Evolutionary conservation across 345 rosid species (phyloP).

Genomic region (Lenwebbia sp.): DNA sequence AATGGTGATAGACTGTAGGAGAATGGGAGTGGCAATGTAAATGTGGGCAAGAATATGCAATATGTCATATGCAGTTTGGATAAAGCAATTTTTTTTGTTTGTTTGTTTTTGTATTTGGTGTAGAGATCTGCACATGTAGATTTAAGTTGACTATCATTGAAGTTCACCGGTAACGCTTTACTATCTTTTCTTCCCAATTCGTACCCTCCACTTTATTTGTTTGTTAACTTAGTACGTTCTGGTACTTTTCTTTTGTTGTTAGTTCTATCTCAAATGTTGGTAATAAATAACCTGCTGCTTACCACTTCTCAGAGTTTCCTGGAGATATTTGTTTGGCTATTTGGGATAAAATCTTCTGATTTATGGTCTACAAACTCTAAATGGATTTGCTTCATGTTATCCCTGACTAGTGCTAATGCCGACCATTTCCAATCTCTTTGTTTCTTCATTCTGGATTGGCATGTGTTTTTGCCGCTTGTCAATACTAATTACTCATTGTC

Average conservation of each 20-base stretch:
- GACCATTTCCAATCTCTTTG: background rate
- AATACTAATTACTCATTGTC: slow-evolving; percentile 3
- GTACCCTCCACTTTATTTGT: background rate
- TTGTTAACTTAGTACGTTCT: background rate
- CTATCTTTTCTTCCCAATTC: background rate
- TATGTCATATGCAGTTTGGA: background rate
- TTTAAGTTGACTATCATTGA: background rate
- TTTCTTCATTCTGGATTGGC: background rate
- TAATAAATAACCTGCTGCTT: background rate
- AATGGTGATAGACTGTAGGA: background rate
- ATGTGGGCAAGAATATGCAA: background rate
- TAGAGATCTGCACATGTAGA: background rate
- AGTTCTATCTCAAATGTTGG: background rate
- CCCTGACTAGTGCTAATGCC: background rate
- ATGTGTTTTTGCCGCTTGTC: background rate
- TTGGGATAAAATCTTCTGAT: background rate
- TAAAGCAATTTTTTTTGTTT: background rate
- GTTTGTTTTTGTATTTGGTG: background rate
- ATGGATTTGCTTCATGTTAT: background rate
- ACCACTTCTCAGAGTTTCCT: background rate
- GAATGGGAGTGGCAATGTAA: background rate
- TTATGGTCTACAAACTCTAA: background rate
- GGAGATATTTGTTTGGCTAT: background rate
- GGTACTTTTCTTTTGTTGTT: background rate
- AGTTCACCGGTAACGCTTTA: background rate